Evolutionary conservation across 148 eudicot genomes (phyloP), one percentile per base, ranked within the genome.

Genomic region (Limonium bicolor): DNA sequence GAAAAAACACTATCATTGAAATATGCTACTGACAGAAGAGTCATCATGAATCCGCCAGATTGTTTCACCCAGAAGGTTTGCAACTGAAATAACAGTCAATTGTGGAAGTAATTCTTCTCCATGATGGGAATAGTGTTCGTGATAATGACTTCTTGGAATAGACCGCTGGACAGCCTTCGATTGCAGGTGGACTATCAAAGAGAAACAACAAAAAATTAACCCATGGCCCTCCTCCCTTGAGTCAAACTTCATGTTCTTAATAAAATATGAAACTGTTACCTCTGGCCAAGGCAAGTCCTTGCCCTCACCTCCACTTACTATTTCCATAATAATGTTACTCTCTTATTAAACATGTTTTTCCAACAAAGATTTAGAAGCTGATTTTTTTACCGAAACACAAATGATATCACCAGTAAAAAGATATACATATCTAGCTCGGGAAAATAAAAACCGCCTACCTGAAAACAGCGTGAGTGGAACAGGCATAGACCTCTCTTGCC

Each of bases 21-120:
- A 79, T 40, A 79, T 79, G 58, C 87, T 79, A 52, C 86, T 78
- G 14, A 78, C 74, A 24, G 86, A 78, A 26, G 60, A 61, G 49
- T 78, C 86, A 33, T 68, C 81, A 20, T 78, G 86, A 35, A 78
- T 61, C 15, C 86, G 81, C 81, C 86, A 74, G 40, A 78, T 74
- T 20, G 86, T 78, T 58, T 78, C 86, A 21, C 80, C 86, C 64
- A 78, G 32, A 22, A 78, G 58, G 59, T 73, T 78, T 24, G 86
- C 86, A 6, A 69, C 71, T 13, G 86, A 74, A 20, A 78, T 72
- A 52, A 78, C 80, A 3, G 86, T 78, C 57, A 78, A 41, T 46
- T 78, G 74, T 5, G 86, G 63, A 78, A 78, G 61, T 67, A 67
- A 41, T 78, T 71, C 47, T 71, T 35, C 31, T 74, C 77, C 58